Percentiles rank a stretch among this genome's conserved stretches.
Conservation (phyloP, 371 early-diverging fungal genomes). For the Mortierella sp. region DNA sequence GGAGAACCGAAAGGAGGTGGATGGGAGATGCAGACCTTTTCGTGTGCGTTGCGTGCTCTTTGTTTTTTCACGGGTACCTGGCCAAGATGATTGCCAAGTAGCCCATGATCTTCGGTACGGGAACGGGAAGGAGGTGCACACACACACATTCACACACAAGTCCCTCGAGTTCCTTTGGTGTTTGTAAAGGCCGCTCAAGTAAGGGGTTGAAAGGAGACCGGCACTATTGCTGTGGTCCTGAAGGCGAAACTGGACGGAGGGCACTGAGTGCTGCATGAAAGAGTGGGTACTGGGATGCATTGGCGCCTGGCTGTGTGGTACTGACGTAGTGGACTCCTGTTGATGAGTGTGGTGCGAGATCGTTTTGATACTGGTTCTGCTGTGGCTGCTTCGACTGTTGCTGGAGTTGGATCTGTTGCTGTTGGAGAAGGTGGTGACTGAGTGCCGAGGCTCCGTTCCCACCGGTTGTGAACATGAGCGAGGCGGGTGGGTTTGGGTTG, state of each 20-base stretch:
- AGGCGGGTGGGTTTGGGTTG: slow-evolving; percentile 48
- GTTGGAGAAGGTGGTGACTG: slow-evolving; percentile 45
- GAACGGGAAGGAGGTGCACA: slow-evolving; percentile 10
- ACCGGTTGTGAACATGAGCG: slow-evolving; percentile 28
- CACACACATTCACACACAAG: not conserved
- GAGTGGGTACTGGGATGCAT: slow-evolving; percentile 37
- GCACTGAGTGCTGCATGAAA: slow-evolving; percentile 54
- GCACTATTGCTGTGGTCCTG: slow-evolving; percentile 19
- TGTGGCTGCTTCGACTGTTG: slow-evolving; percentile 23
- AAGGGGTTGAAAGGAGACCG: not conserved
- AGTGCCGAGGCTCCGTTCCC: slow-evolving; percentile 34
- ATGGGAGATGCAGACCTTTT: slow-evolving; percentile 6
- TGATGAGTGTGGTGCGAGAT: slow-evolving; percentile 13
- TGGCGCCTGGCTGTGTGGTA: slow-evolving; percentile 15
- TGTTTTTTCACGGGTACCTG: slow-evolving; percentile 13
- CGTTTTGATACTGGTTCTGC: slow-evolving; percentile 8
- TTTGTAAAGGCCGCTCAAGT: not conserved
- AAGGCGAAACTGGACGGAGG: slow-evolving; percentile 37
- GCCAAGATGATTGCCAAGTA: not conserved
- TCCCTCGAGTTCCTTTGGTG: slow-evolving; percentile 8
- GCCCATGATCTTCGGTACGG: slow-evolving; percentile 13
- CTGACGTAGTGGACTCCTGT: slow-evolving; percentile 22
- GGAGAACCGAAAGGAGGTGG: not conserved
- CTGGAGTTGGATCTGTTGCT: slow-evolving; percentile 31
- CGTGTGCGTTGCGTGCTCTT: slow-evolving; percentile 10